These are phyloP conservation scores for Drechslerella dactyloides DNA, from an alignment of 2,329 filamentous ascomycete species.

Conservation along the genomic window DNA sequence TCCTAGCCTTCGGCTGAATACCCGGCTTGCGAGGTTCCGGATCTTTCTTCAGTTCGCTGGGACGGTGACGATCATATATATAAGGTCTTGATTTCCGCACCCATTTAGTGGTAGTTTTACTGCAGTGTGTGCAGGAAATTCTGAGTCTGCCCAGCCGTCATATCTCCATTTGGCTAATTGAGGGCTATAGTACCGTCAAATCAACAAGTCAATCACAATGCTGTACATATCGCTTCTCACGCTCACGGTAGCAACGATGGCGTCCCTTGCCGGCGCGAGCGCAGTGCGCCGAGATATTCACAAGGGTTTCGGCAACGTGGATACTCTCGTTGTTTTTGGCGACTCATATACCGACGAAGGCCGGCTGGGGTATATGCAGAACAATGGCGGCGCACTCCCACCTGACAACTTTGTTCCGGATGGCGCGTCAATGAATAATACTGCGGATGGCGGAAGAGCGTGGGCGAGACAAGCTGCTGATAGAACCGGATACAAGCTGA, in stretches of 20 bases:
- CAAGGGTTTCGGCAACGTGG: conserved; percentile 45
- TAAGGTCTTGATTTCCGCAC: conserved; percentile 10
- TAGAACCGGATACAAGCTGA: conserved; percentile 65
- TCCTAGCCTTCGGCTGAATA: conserved; percentile 39
- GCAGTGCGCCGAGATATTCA: conserved; percentile 39
- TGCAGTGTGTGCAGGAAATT: too few relatives aligned
- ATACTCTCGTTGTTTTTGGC: conserved; percentile 37
- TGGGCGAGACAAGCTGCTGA: conserved; percentile 73
- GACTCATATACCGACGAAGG: conserved; percentile 72
- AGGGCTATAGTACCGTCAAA: background rate
- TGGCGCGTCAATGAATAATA: conserved; percentile 60
- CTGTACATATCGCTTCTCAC: conserved; percentile 48
- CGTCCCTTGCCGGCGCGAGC: conserved; percentile 30
- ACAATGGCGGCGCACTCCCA: conserved; percentile 67
- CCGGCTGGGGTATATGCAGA: conserved; percentile 69
- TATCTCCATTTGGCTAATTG: conserved; percentile 2
- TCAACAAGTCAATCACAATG: conserved; percentile 18
- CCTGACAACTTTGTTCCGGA: conserved; percentile 60
- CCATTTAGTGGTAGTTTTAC: too few relatives aligned
- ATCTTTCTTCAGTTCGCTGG: conserved; percentile 1
- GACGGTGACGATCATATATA: conserved; percentile 36
- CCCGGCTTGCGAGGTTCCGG: background rate
- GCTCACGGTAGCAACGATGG: conserved; percentile 32
- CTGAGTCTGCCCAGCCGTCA: too few relatives aligned
- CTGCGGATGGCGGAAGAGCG: conserved; percentile 69